Evolutionary conservation across 352 stramenopile species (phyloP), one percentile per base, ranked within the genome.

Genomic region (Pythium dissimile): DNA sequence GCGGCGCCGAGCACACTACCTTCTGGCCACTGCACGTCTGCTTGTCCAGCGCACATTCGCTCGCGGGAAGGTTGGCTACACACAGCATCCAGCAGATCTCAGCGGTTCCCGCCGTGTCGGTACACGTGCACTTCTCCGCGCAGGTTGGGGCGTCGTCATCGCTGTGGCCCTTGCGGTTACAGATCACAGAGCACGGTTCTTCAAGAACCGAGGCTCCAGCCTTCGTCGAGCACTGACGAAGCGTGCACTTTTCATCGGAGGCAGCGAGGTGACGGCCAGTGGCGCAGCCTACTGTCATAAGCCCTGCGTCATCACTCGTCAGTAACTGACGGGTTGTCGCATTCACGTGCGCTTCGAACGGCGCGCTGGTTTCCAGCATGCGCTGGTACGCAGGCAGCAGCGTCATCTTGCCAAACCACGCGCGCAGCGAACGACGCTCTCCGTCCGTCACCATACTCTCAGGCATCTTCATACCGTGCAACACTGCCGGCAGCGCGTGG

Each of bases 41-140:
- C 18, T 70, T 46, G 62, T 69, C 54, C 37, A 73, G 24, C 1
- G 66, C 26, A 52, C 75, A 83, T 35, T 30, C 20, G 28, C 18
- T 47, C 3, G 66, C 45, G 15, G 32, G 44, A 1, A 77, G 53
- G 20, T 62, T 66, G 46, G 61, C 54, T 7, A 83, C 69, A 47
- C 78, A 88, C 11, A 86, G 48, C 75, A 86, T 86, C 78, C 78
- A 86, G 63, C 75, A 88, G 1, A 71, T 23, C 32, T 83, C 70
- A 1, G 53, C 71, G 21, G 68, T 35, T 13, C 51, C 45, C 0
- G 55, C 3, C 34, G 60, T 7, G 56, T 80, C 60, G 10, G 49
- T 61, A 54, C 73, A 82, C 12, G 73, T 65, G 49, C 76, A 84
- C 24, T 79, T 79, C 23, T 54, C 66, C 4, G 62, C 57, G 35